Conservation (phyloP, 1,139 yeast species). For the Taphrina communis region DNA sequence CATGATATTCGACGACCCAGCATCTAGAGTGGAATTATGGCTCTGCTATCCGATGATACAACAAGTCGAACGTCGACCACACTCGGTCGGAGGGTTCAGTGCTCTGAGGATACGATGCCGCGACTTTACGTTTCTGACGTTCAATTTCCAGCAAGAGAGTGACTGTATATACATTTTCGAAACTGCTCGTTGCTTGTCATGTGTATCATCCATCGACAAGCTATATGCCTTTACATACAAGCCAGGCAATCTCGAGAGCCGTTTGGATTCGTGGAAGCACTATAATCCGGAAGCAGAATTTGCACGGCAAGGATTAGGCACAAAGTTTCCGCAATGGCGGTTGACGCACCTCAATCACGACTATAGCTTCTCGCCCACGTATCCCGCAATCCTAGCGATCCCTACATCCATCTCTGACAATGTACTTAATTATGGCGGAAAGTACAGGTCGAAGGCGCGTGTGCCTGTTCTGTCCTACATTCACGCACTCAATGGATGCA, state of each 20-base stretch:
- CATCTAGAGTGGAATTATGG: slow-evolving; percentile 72
- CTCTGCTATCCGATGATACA: slow-evolving; percentile 87
- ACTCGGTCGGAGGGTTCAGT: slow-evolving; percentile 55
- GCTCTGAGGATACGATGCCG: slow-evolving; percentile 76
- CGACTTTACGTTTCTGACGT: slow-evolving; percentile 83
- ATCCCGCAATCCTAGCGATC: slow-evolving; percentile 70
- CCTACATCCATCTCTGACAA: slow-evolving; percentile 81
- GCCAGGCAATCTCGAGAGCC: slow-evolving; percentile 63
- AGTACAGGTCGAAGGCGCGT: slow-evolving; percentile 82
- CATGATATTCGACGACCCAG: slow-evolving; percentile 62
- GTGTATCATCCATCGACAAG: slow-evolving; percentile 56
- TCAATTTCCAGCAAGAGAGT: slow-evolving; percentile 68
- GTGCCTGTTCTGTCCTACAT: slow-evolving; percentile 82
- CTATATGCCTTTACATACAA: slow-evolving; percentile 74
- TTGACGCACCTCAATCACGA: slow-evolving; percentile 66
- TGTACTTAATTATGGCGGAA: slow-evolving; percentile 79
- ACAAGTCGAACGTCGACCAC: slow-evolving; percentile 61
- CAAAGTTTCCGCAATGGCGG: slow-evolving; percentile 64
- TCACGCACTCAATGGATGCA: slow-evolving; percentile 72
- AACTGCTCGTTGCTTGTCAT: slow-evolving; percentile 55
- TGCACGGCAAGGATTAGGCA: slow-evolving; percentile 58
- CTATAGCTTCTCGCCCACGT: slow-evolving; percentile 74
- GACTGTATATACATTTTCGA: slow-evolving; percentile 75
- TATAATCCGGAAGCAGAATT: slow-evolving; percentile 72
- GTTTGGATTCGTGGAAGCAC: slow-evolving; percentile 71